phyloP scores from a whole-genome alignment of 805 yeast species.

The Debaryomyces prosopidis region DNA sequence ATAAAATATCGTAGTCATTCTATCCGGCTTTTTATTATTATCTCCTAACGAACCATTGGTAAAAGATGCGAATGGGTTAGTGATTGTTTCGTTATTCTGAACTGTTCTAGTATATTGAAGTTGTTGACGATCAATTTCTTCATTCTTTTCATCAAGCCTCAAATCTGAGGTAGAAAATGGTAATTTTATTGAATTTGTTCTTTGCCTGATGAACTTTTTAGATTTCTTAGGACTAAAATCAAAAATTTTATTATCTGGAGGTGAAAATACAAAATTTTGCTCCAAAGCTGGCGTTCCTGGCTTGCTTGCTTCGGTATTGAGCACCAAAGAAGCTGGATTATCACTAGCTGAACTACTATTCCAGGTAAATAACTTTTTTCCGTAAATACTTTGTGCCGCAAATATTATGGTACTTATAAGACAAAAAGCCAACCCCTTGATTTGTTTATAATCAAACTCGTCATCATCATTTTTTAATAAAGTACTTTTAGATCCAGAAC shows the following conservation, averaged over 20 bases:
- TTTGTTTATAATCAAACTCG: conserved; percentile 29
- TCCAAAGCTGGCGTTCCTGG: conserved; percentile 15
- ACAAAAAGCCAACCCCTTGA: conserved; percentile 70
- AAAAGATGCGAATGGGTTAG: conserved; percentile 22
- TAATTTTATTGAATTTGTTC: conserved; percentile 19
- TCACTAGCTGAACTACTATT: conserved; percentile 32
- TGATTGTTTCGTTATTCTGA: conserved; percentile 14
- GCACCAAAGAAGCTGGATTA: conserved; percentile 27
- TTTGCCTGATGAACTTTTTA: conserved; percentile 18
- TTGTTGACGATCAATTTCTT: conserved; percentile 5
- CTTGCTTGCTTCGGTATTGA: conserved; percentile 21
- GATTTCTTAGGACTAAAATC: conserved; percentile 4
- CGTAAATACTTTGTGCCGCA: conserved; percentile 84
- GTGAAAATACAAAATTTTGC: background rate
- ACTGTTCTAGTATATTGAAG: conserved; percentile 11
- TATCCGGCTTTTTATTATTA: conserved; percentile 59
- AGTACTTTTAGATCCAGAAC: conserved; percentile 1
- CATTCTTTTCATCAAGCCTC: conserved; percentile 25
- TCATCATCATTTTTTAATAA: conserved; percentile 9
- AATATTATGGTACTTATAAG: conserved; percentile 68
- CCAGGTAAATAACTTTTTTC: conserved; percentile 71
- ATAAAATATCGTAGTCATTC: conserved; percentile 76
- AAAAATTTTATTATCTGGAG: background rate
- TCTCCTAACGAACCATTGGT: conserved; percentile 12
- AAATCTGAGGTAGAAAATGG: conserved; percentile 38